phyloP scores from a whole-genome alignment of 2,329 filamentous ascomycete genomes.

The Dactylellina haptotyla region DNA sequence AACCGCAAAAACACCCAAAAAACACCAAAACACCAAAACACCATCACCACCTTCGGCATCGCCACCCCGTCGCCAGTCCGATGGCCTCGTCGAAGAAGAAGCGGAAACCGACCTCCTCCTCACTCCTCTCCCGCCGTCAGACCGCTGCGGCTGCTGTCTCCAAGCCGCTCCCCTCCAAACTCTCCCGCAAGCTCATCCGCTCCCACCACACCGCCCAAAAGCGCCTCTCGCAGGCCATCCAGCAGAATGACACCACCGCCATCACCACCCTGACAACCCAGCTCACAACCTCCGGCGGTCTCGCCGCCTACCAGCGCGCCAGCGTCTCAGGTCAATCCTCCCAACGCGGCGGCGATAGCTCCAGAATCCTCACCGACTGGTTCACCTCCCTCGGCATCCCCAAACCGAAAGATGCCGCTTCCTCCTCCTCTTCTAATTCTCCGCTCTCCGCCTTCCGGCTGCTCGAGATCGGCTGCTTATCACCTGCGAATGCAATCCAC shows the following conservation, averaged over 20 bases:
- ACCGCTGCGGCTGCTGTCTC: slow-evolving; percentile 55
- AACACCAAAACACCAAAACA: slow-evolving; percentile 1
- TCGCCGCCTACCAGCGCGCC: slow-evolving; percentile 73
- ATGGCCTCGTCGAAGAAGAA: slow-evolving; percentile 56
- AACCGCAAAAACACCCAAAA: background rate
- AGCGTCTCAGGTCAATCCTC: slow-evolving; percentile 75
- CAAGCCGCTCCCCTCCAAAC: slow-evolving; percentile 72
- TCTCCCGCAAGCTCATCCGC: slow-evolving; percentile 73
- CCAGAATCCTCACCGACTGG: slow-evolving; percentile 73
- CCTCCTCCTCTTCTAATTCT: no score
- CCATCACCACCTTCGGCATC: slow-evolving; percentile 20
- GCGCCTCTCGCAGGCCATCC: slow-evolving; percentile 68
- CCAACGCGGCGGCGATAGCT: slow-evolving; percentile 75
- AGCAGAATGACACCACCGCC: slow-evolving; percentile 67
- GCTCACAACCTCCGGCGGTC: slow-evolving; percentile 70
- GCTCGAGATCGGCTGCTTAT: slow-evolving; percentile 89
- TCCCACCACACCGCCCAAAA: slow-evolving; percentile 74
- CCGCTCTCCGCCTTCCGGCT: slow-evolving; percentile 67
- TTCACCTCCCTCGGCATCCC: slow-evolving; percentile 61
- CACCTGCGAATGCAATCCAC: slow-evolving; percentile 79
- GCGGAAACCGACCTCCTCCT: slow-evolving; percentile 41
- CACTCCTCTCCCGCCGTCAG: slow-evolving; percentile 37
- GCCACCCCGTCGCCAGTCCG: no score
- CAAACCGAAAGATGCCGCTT: slow-evolving; percentile 8
- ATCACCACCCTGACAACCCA: slow-evolving; percentile 66